phyloP scores from a whole-genome alignment of 2,329 filamentous ascomycete species.

The Thelonectria discophora region DNA sequence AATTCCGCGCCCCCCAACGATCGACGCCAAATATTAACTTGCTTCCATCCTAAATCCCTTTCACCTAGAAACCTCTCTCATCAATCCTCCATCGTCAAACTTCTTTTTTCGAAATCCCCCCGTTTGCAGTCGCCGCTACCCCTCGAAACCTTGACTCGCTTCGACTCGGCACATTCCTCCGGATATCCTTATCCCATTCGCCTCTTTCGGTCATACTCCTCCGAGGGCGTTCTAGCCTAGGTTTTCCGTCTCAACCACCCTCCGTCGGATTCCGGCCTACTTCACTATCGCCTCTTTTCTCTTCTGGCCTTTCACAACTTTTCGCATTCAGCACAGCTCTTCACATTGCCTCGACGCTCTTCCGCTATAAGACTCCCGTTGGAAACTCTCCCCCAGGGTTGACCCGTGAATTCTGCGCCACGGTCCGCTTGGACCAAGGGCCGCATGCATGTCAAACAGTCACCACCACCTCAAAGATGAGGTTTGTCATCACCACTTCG shows the following conservation, averaged over 20 bases:
- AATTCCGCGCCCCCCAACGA: slow-evolving; percentile 11
- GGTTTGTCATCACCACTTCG: slow-evolving; percentile 47
- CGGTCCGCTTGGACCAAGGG: slow-evolving; percentile 33
- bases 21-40: slow-evolving; percentile 1
- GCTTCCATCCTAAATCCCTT: too few relatives aligned
- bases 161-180: background rate
- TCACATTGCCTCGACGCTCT: background rate
- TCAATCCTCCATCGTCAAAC: too few relatives aligned
- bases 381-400: background rate
- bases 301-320: slow-evolving; percentile 19
- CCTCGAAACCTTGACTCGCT: background rate
- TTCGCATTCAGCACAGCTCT: background rate
- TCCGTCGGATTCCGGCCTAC: slow-evolving; percentile 27
- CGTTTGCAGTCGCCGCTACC: background rate
- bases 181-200: background rate
- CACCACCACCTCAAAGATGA: slow-evolving; percentile 65
- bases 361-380: background rate
- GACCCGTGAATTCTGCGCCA: slow-evolving; percentile 35
- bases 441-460: slow-evolving; percentile 48
- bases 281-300: slow-evolving; percentile 50
- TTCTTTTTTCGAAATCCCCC: background rate
- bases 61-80: background rate
- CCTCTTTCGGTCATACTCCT: slow-evolving; percentile 31
- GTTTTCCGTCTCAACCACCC: slow-evolving; percentile 18
- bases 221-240: slow-evolving; percentile 12